Percentiles rank a stretch among this genome's conserved stretches.
Evolutionary conservation across 768 basidiomycete genomes (phyloP).

Genomic region (Gloeopeniophorella convolvens): DNA sequence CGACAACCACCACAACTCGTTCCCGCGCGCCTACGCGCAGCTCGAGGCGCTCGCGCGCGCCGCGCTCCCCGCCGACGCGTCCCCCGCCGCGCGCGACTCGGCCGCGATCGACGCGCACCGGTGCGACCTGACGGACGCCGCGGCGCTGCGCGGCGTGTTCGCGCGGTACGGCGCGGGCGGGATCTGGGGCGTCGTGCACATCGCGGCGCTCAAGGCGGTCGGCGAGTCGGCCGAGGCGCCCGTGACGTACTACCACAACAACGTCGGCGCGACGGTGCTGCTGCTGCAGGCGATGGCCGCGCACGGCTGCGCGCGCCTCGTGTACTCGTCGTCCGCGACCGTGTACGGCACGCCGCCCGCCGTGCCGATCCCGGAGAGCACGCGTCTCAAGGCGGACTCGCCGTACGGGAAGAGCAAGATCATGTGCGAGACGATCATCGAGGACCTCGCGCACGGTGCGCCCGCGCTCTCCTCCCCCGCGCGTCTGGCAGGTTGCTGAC

Average conservation of each 20-base stretch:
- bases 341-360: slow-evolving; percentile 92
- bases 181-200: slow-evolving; percentile 95
- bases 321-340: slow-evolving; percentile 97
- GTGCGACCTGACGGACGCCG: slow-evolving; percentile 70
- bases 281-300: slow-evolving; percentile 84
- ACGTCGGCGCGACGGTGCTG: slow-evolving; percentile 82
- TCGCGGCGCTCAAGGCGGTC: slow-evolving; percentile 94
- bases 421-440: slow-evolving; percentile 85
- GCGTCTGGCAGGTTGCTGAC: too few relatives aligned
- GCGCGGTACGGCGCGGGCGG: slow-evolving; percentile 80
- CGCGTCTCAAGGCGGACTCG: slow-evolving; percentile 80
- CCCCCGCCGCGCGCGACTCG: slow-evolving; percentile 63
- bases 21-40: slow-evolving; percentile 63
- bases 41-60: slow-evolving; percentile 75
- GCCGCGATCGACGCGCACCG: slow-evolving; percentile 61
- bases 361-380: slow-evolving; percentile 92
- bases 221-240: slow-evolving; percentile 95
- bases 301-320: slow-evolving; percentile 77
- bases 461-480: not conserved
- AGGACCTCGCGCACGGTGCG: slow-evolving; percentile 79
- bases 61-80: slow-evolving; percentile 59
- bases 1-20: slow-evolving; percentile 94
- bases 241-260: slow-evolving; percentile 88
- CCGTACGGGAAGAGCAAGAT: slow-evolving; percentile 97
- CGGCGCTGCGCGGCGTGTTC: slow-evolving; percentile 73